Percentiles rank a stretch among this genome's conserved stretches.
Evolutionary conservation across 257 asterid species (phyloP).

Genomic region (Solanum megistacrolobum): DNA sequence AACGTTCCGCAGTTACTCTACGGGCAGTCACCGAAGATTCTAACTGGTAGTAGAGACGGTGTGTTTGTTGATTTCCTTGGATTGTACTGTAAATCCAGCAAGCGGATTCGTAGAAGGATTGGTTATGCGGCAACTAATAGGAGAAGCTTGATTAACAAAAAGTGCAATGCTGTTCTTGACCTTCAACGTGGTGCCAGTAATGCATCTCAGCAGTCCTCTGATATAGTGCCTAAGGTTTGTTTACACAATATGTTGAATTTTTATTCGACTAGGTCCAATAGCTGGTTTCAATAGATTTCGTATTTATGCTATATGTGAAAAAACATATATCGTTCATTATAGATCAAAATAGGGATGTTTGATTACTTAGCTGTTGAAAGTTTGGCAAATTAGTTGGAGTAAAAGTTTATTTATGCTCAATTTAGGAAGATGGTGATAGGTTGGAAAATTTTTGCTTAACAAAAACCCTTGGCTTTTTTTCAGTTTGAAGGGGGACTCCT

Average conservation of each 20-base stretch:
- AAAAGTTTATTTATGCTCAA: not conserved
- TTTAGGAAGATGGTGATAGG: not conserved
- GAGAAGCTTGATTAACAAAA: constrained; percentile 6
- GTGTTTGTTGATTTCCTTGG: constrained; percentile 30
- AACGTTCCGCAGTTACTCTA: constrained; percentile 26
- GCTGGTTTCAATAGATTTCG: not conserved
- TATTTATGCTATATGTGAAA: not conserved
- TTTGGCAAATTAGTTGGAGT: not conserved
- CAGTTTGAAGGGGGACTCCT: not conserved
- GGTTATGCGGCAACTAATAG: constrained; percentile 14
- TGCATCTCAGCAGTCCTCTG: constrained; percentile 1
- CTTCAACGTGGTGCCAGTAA: constrained; percentile 9
- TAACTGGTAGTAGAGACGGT: not conserved
- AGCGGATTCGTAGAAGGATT: constrained; percentile 19
- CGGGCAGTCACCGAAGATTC: constrained; percentile 14
- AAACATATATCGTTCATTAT: not conserved
- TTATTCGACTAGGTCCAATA: not conserved
- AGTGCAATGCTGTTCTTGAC: constrained; percentile 30
- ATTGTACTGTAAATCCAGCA: constrained; percentile 12
- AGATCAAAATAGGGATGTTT: not conserved
- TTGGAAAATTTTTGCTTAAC: not conserved
- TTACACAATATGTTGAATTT: not conserved
- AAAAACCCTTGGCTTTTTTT: not conserved
- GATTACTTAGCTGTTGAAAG: not conserved
- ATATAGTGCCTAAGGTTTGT: not conserved